A percentile compares a stretch with the other conserved stretches of the same genome.
Evolutionary conservation across 345 rosid species (phyloP).

Genomic region (Acer yangbiense): DNA sequence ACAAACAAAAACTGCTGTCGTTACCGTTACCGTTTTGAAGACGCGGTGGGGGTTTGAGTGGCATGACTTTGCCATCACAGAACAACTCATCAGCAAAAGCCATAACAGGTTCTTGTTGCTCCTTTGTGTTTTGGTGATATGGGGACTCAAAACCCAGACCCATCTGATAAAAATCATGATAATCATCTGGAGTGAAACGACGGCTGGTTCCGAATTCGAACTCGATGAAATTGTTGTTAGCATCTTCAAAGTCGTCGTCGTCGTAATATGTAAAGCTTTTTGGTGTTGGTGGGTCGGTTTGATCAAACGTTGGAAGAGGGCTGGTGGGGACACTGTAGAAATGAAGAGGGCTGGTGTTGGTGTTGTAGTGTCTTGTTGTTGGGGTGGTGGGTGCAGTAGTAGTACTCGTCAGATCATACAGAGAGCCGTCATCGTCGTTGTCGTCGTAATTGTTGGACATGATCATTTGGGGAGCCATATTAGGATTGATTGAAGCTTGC

Average conservation of each 20-base stretch:
- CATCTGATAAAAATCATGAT: background rate
- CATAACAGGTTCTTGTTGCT: conserved; percentile 32
- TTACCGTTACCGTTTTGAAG: conserved; percentile 6
- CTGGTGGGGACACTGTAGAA: conserved; percentile 37
- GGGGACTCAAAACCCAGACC: background rate
- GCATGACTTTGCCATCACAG: conserved; percentile 47
- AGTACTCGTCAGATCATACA: background rate
- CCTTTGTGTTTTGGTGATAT: background rate
- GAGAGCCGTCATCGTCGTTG: background rate
- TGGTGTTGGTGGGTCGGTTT: background rate
- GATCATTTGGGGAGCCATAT: background rate
- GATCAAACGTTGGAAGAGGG: conserved; percentile 18
- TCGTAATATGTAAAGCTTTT: background rate
- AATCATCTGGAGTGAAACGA: conserved; percentile 11
- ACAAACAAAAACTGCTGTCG: conserved; percentile 1
- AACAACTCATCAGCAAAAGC: conserved; percentile 65
- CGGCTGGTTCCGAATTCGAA: conserved; percentile 44
- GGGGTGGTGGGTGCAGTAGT: conserved; percentile 40
- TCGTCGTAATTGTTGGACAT: background rate
- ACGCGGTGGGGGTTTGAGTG: conserved; percentile 50
- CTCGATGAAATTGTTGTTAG: conserved; percentile 24
- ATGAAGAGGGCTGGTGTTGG: conserved; percentile 7
- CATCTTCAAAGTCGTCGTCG: conserved; percentile 3
- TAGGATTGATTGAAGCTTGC: no score
- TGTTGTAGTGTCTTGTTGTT: conserved; percentile 9